A percentile compares a stretch with the other conserved stretches of the same genome.
These are phyloP conservation scores for Aaosphaeria arxii DNA, from an alignment of 2,329 filamentous ascomycete genomes.

Conservation along the genomic window DNA sequence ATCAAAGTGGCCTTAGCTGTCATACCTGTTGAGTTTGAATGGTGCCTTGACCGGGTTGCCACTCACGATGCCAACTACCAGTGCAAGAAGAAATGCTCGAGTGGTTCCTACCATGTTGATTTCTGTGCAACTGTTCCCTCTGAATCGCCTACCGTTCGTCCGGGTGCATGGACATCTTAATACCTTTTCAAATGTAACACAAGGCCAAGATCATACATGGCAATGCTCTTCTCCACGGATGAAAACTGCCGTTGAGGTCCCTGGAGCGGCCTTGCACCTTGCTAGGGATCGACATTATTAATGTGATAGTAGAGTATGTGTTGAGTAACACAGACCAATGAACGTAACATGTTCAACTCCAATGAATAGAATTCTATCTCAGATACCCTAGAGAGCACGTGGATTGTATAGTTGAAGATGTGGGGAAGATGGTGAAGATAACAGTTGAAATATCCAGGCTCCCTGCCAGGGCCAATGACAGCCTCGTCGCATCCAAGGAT, in stretches of 20 bases:
- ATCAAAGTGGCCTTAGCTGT: neutral
- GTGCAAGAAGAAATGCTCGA: constrained; percentile 1
- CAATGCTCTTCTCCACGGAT: neutral
- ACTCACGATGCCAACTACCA: neutral
- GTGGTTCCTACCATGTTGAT: constrained; percentile 1
- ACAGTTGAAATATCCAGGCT: neutral
- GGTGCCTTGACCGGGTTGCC: constrained; percentile 3
- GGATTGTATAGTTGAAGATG: neutral
- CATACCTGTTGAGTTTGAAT: constrained; percentile 7
- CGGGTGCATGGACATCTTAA: constrained; percentile 1
- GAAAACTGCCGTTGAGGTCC: constrained; percentile 4
- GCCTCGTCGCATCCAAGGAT: neutral
- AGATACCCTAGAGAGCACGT: neutral
- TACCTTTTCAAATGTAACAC: neutral
- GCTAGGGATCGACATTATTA: no score
- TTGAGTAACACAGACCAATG: neutral
- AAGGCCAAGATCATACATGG: neutral
- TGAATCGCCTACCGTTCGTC: no score
- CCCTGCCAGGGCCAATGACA: neutral
- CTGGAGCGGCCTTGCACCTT: no score
- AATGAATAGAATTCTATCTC: neutral
- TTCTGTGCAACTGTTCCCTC: neutral
- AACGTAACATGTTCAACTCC: neutral
- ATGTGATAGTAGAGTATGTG: no score
- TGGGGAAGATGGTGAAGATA: neutral